Conservation (phyloP, 2,329 filamentous ascomycete species). For the Trichoderma arundinaceum region DNA sequence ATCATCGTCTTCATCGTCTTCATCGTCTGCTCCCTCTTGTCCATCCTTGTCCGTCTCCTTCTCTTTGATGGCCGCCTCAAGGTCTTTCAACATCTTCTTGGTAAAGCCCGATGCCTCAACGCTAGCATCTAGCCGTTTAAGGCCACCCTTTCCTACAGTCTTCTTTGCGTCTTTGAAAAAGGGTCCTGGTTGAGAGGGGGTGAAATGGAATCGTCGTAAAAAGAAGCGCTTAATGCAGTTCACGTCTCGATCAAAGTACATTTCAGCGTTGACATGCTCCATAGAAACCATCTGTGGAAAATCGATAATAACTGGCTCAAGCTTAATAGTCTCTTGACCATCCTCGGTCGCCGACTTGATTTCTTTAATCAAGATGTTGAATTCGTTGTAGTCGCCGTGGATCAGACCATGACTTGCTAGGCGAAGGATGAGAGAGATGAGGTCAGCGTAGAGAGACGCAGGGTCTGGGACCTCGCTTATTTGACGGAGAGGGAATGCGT, state of each 20-base stretch:
- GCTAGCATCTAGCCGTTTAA: constrained; percentile 78
- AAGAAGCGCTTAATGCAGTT: constrained; percentile 96
- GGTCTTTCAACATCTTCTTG: constrained; percentile 93
- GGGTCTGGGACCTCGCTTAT: constrained; percentile 84
- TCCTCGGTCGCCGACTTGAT: constrained; percentile 52
- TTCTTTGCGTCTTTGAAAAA: constrained; percentile 86
- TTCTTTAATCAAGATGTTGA: constrained; percentile 95
- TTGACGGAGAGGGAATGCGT: constrained; percentile 89
- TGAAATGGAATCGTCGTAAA: constrained; percentile 84
- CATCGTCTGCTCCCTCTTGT: constrained; percentile 39
- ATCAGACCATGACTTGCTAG: constrained; percentile 88
- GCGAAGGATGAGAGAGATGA: constrained; percentile 84
- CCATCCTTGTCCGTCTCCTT: constrained; percentile 61
- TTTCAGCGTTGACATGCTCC: constrained; percentile 90
- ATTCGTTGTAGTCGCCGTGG: constrained; percentile 98
- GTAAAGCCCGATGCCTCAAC: constrained; percentile 95
- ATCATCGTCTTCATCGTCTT: constrained; percentile 39
- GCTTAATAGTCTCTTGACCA: constrained; percentile 50
- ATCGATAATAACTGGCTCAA: constrained; percentile 89
- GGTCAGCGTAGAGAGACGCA: constrained; percentile 83
- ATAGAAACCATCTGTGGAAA: constrained; percentile 99
- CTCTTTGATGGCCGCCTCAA: constrained; percentile 88
- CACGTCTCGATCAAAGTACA: constrained; percentile 97
- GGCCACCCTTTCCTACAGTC: constrained; percentile 67
- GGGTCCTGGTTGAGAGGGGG: constrained; percentile 79